Base-by-base conservation (phyloP, 768 basidiomycete genomes). In the Serendipita sp. region DNA sequence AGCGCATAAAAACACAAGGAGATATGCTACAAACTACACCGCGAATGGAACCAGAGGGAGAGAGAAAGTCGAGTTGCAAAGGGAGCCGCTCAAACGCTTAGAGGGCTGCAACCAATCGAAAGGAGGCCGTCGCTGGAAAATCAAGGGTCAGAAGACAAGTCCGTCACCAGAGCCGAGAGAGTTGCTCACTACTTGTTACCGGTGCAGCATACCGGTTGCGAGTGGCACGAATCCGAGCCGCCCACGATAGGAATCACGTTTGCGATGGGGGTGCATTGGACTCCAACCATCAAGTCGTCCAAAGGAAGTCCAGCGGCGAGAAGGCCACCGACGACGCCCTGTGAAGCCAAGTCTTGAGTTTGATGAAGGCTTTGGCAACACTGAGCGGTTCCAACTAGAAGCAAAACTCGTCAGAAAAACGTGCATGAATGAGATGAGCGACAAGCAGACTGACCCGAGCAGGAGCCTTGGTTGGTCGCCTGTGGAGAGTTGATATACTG, bases 321-420 rank as follows among this genome's bases (percentile, higher is more conserved):
- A 3, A 58, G 31, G 1, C 31, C 22, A 31, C 53, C 53, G 31
- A 58, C 13, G 4, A 28, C 17, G 20, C 53, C 53, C 24, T 58
- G 53, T 9, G 22, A 24, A 22, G 20, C 22, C 17, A 58, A 31
- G 22, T 33, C 53, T 33, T 26, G 31, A 1, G 53, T 58, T n/a
- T 58, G 53, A 58, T 58, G 53, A 9, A 58, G 53, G 53, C 53
- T 58, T 28, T 58, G 53, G 31, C 53, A 58, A 31, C 53, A 58
- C 31, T 58, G 53, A 22, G 53, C 53, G 3, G 53, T 58, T 4
- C 53, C 53, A 33, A 58, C 53, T 58, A 58, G 24, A 26, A 11
- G 9, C 13, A 51, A 13, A 28, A 51, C 26, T n/a, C 14, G 26
- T 51, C 14, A 51, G 48, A 11, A 42, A 11, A 42, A 42, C n/a